Percentiles rank a stretch among this genome's conserved stretches.
Conservation (phyloP, 2,329 filamentous ascomycete species). For the Diplodia corticola region DNA sequence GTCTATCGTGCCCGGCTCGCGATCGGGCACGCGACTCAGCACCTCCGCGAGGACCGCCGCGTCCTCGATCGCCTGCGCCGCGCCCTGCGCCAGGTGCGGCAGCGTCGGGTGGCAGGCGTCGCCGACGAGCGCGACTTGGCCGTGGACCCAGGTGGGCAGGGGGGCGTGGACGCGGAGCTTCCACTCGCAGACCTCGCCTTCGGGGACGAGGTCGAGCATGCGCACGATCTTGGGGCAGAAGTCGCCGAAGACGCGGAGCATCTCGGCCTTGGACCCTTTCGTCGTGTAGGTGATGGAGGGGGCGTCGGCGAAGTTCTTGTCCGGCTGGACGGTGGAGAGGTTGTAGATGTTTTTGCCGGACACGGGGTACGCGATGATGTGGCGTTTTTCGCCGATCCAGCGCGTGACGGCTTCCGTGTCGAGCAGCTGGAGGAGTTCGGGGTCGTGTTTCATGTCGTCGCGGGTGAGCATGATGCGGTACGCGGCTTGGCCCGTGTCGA, state of each 20-base stretch:
- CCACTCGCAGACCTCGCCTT: slow-evolving; percentile 68
- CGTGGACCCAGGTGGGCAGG: slow-evolving; percentile 61
- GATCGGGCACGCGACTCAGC: slow-evolving; percentile 51
- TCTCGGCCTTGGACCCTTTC: slow-evolving; percentile 59
- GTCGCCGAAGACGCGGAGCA: slow-evolving; percentile 60
- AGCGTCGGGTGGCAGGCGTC: slow-evolving; percentile 65
- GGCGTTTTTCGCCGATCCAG: slow-evolving; percentile 73
- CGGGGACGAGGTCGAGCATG: slow-evolving; percentile 62
- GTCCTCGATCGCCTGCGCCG: slow-evolving; percentile 66
- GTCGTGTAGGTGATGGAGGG: slow-evolving; percentile 63
- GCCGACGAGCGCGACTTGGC: slow-evolving; percentile 55
- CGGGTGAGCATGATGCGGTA: slow-evolving; percentile 77
- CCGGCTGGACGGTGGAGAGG: slow-evolving; percentile 62
- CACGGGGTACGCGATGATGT: slow-evolving; percentile 78
- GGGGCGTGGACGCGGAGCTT: slow-evolving; percentile 63
- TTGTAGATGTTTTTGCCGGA: slow-evolving; percentile 68
- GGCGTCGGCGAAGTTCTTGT: slow-evolving; percentile 60
- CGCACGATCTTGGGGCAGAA: slow-evolving; percentile 63
- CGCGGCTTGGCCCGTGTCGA: slow-evolving; percentile 73
- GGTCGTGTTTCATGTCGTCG: slow-evolving; percentile 65
- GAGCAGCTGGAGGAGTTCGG: slow-evolving; percentile 67
- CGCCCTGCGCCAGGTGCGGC: slow-evolving; percentile 64
- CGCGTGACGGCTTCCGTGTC: slow-evolving; percentile 67
- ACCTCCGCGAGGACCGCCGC: slow-evolving; percentile 58
- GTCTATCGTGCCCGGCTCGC: slow-evolving; percentile 47